Evolutionary conservation across 1,139 yeast genomes (phyloP), one percentile per base, ranked within the genome.

Genomic region (Kodamaea plutei): DNA sequence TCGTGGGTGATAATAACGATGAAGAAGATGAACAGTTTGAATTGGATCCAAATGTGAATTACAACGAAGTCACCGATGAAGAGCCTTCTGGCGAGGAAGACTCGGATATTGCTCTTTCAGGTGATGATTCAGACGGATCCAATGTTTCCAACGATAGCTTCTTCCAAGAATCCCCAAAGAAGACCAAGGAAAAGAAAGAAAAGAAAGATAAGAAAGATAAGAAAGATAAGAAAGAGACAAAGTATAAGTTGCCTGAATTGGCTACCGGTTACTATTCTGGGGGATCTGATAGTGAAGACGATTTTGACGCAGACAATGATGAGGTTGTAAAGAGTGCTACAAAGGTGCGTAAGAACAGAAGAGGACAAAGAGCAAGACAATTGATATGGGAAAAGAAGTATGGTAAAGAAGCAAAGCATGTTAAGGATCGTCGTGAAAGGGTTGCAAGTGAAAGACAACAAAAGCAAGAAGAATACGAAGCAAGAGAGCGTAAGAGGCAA

Each of bases 281-380:
- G 23, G 79, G 82, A 3, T 69, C 79, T 2, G 88, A 79, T 27
- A 83, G 71, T 22, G 84, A 76, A 39, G 61, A 50, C 23, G 61
- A 53, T 20, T 56, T 47, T 22, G 75, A 76, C 30, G 58, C 65
- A 2, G 83, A 78, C 33, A 68, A 69, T 31, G 89, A 84, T 42
- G 57, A 62, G 25, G 69, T 77, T 2, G 88, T 81, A 6, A 72
- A 76, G 41, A 69, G 69, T 30, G 70, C 72, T 15, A 69, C 73
- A 2, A 47, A 56, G 12, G 64, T 59, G 39, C 73, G 93, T 41
- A 88, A 88, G 48, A 93, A 91, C 55, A 73, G 98, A 58, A 77
- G 96, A 52, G 98, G 98, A 13, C 98, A 93, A 64, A 70, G 97
- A 44, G 98, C 96, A 2, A 79, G 99, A 60, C 93, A 91, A 55